Base-by-base conservation (phyloP, 495 filamentous ascomycete genomes). In the Lasiosphaeria miniovina region DNA sequence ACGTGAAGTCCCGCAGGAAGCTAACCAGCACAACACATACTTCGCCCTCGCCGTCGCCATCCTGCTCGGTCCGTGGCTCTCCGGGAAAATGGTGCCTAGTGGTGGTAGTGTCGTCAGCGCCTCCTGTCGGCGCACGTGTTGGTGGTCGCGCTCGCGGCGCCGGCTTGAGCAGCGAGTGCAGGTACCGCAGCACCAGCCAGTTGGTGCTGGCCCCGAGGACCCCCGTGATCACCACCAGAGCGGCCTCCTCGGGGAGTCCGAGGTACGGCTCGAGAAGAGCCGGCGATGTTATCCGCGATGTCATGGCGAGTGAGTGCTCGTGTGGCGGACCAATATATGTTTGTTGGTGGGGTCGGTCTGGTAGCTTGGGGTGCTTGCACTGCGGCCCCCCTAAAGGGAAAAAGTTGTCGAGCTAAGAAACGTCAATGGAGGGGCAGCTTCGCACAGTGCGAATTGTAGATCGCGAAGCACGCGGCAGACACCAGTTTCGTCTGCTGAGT, bases 1-100 rank as follows among this genome's bases (percentile, higher is more conserved):
- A 95, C 33, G 80, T 75, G 61, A 75, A 80, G 64, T 91, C 86
- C 54, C 89, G 82, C 73, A 95, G 72, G 87, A 96, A 81, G 75
- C 88, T 91, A 61, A 93, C 84, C 0, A 96, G 75, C 14, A 96
- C 74, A 4, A 98, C 85, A n/a, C 78, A 70, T 9, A 58, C 59
- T 8, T 53, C 58, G 4, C 49, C 40, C 10, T 51, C 54, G 11
- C 56, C 49, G 4, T 60, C 64, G 14, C 65, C 24, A 24, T 24
- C 24, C 24, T 24, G 24, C 24, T 24, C 24, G 24, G 24, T 24
- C 24, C 24, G 24, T 24, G 24, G 24, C 24, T 24, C 24, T 24
- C 24, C 24, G 24, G 24, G 24, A 24, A 24, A 24, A 24, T 24
- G 24, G 24, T 24, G 24, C 24, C 24, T 2, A 24, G 24, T 24